Conservation (phyloP, 441 rosid genomes). For the Rhodomyrtus psidioides region DNA sequence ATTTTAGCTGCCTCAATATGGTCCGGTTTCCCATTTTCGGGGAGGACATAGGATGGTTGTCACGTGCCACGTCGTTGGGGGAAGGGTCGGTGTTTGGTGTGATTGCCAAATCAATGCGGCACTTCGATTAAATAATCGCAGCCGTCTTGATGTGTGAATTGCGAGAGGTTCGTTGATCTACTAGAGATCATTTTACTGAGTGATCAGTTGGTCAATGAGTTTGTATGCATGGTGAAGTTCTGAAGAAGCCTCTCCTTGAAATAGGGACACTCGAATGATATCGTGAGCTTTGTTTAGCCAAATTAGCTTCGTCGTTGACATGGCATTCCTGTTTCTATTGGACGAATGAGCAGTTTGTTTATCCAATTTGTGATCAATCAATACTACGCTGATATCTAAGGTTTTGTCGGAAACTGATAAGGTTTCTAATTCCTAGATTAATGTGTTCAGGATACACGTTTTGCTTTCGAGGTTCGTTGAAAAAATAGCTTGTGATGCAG, state of each 20-base stretch:
- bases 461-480: background rate
- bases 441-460: background rate
- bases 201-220: background rate
- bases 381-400: background rate
- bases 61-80: background rate
- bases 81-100: background rate
- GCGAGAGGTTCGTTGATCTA: background rate
- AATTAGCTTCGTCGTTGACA: background rate
- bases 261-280: background rate
- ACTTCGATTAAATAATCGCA: background rate
- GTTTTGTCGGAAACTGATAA: background rate
- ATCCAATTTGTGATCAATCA: background rate
- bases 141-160: background rate
- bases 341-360: background rate
- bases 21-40: background rate
- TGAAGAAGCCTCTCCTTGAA: background rate
- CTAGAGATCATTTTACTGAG: background rate
- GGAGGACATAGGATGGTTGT: background rate
- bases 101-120: background rate
- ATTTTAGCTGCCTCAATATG: background rate
- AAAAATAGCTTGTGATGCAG: slow-evolving; percentile 23
- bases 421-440: background rate
- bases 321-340: background rate
- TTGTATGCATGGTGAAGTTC: background rate
- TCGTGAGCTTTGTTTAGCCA: background rate